Base-by-base conservation (phyloP, 116 monocot species). In the Trichopus zeylanicus region DNA sequence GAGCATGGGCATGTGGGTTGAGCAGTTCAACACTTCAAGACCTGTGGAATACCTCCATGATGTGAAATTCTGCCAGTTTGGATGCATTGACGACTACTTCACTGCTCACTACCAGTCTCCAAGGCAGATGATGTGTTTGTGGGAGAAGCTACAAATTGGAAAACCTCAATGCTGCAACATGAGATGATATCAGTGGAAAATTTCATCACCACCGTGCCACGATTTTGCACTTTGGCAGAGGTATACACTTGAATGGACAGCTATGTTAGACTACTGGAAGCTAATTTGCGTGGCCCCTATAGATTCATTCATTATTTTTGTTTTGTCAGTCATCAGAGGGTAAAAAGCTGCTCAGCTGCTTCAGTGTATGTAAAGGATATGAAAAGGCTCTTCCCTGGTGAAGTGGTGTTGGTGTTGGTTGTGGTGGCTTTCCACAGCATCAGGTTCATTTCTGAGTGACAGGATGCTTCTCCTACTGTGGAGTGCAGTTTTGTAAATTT, bases 1-100 rank as follows among this genome's bases (percentile, higher is more conserved):
- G 70, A 92, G 92, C 87, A 87, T 92, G 87, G 92, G 92, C 61
- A 92, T 92, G 87, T 92, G 92, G 92, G 84, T 87, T 7, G 81
- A 84, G 61, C 78, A 76, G 69, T 87, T 92, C 73, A 49, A 87
- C 57, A 53, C 33, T 9, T 63, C 75, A 6, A 70, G 32, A 53
- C 69, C 67, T 28, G 92, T 92, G 53, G 58, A 73, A 32, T 92
- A 92, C 56, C 34, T 81, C 5, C 92, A 92, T 66, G 73, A 73
- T 53, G 30, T 70, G 55, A 83, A 64, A 67, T 92, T 92, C 49
- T 92, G 92, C 67, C 92, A 92, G 61, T 92, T 73, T 58, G 92
- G 92, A 8, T 92, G 92, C 73, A 74, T 92, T 23, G 78, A 84
- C 29, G 78, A 75, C 30, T 92, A 92, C 73, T 75, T 67, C 68